These are phyloP conservation scores for Claviceps maximensis DNA, from an alignment of 2,329 filamentous ascomycete species.

Conservation along the genomic window DNA sequence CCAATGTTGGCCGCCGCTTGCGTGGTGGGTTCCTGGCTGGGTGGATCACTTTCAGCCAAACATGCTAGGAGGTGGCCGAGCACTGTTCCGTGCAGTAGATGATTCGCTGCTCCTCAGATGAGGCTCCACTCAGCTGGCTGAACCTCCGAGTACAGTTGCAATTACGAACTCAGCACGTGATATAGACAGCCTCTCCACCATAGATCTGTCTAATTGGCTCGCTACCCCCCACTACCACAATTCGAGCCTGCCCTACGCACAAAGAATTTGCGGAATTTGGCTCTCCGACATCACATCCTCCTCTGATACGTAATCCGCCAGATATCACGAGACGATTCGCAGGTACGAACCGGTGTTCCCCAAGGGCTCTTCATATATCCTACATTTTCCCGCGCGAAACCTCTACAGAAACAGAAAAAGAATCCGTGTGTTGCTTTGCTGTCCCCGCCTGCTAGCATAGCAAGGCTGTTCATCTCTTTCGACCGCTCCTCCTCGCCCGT, in stretches of 20 bases:
- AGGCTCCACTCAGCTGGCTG: not conserved
- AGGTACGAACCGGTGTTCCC: conserved; percentile 23
- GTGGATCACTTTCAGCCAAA: not conserved
- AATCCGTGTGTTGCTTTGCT: not conserved
- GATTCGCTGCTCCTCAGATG: conserved; percentile 1
- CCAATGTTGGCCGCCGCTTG: not conserved
- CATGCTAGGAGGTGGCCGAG: not conserved
- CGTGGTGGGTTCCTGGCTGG: not conserved
- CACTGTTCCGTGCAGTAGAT: not conserved
- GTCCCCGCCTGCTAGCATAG: not conserved
- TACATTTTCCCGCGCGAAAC: not conserved
- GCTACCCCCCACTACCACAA: conserved; percentile 19
- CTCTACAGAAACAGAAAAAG: not conserved
- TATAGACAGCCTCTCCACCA: not conserved
- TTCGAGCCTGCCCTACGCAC: conserved; percentile 29
- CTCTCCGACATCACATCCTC: conserved; percentile 23
- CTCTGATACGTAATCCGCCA: conserved; percentile 18
- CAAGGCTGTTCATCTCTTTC: conserved; percentile 1
- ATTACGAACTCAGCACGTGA: conserved; percentile 16
- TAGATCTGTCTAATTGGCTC: conserved; percentile 21
- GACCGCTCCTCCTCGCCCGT: not conserved
- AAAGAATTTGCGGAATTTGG: conserved; percentile 29
- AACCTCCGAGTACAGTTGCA: not conserved
- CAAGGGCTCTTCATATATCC: conserved; percentile 3
- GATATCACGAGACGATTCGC: conserved; percentile 27